phyloP scores from a whole-genome alignment of 352 stramenopile genomes.

The Peronospora tabacina region DNA sequence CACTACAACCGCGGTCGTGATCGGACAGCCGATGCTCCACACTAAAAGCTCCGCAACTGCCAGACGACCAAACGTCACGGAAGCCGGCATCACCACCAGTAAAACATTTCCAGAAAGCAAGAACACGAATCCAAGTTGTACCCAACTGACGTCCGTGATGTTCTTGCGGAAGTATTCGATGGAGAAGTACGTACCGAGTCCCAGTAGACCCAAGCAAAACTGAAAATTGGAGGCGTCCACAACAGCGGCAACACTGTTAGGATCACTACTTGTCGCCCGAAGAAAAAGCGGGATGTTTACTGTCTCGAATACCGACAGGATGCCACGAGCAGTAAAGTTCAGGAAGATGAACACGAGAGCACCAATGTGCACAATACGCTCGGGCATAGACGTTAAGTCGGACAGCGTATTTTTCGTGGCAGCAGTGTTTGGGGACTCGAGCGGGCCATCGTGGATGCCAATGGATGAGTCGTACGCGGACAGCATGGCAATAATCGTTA shows the following conservation, averaged over 20 bases:
- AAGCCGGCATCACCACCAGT: slow-evolving; percentile 36
- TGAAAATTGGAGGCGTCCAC: slow-evolving; percentile 75
- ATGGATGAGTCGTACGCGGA: slow-evolving; percentile 49
- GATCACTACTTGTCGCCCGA: slow-evolving; percentile 53
- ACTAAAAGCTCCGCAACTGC: slow-evolving; percentile 58
- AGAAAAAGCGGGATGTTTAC: slow-evolving; percentile 81
- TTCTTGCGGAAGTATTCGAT: slow-evolving; percentile 69
- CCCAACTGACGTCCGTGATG: slow-evolving; percentile 63
- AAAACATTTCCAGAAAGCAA: slow-evolving; percentile 53
- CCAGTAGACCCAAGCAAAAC: slow-evolving; percentile 71
- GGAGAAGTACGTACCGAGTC: slow-evolving; percentile 66
- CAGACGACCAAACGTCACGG: slow-evolving; percentile 46
- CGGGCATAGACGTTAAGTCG: slow-evolving; percentile 45
- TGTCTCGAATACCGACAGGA: slow-evolving; percentile 78
- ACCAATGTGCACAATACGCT: slow-evolving; percentile 65
- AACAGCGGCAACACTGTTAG: slow-evolving; percentile 41
- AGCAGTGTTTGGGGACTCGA: slow-evolving; percentile 36
- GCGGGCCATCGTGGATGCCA: slow-evolving; percentile 48
- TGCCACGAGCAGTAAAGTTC: slow-evolving; percentile 69
- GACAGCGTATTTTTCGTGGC: slow-evolving; percentile 40
- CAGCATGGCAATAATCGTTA: slow-evolving; percentile 63
- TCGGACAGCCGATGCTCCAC: slow-evolving; percentile 74
- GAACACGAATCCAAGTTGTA: slow-evolving; percentile 60
- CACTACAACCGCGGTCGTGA: slow-evolving; percentile 67
- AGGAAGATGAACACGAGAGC: slow-evolving; percentile 73